Base-by-base conservation (phyloP, 257 asterid species). In the Gentiana macrophylla region DNA sequence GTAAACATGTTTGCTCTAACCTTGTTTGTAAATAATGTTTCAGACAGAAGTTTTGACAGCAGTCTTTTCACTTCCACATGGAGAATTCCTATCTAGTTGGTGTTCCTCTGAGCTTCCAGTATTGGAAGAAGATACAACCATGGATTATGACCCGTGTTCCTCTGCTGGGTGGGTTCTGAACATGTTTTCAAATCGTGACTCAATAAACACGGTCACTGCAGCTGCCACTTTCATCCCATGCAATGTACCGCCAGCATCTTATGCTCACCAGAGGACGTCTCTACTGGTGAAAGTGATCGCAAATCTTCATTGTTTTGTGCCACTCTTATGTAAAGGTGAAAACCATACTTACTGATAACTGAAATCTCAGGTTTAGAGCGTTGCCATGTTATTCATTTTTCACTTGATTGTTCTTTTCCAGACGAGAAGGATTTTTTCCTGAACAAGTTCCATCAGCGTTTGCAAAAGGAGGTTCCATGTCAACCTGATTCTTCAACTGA, bases 351-450 rank as follows among this genome's bases (percentile, higher is more conserved):
- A 35, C 35, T 37, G 60, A 33, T 36, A 61, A 43, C 60, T 52
- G 45, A 38, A 49, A 33, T 59, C 52, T 47, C 38, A 50, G 57
- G 50, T 36, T 68, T 15, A 32, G 49, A 33, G 61, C 53, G 55
- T 56, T 49, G 52, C 35, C 43, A 24, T 66, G 36, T 55, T 35
- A 53, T n/a, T 2, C 24, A 41, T 56, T 36, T 59, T 49, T 33
- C 59, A 64, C 43, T 53, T 75, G 43, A 32, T 55, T 71, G 35
- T 74, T 55, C 65, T 56, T 47, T 65, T 45, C 37, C 94, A 92
- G 99, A 92, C 75, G 99, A 92, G 78, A 92, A 92, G 82, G 97
- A 78, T 79, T 83, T 75, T 60, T 92, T 92, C 72, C 94, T 92
- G 77, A 74, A 71, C 70, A 86, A 77, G 78, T 88, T 88, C 67